Conservation (phyloP, 2,329 filamentous ascomycete genomes). For the Sporothrix euskadiensis region DNA sequence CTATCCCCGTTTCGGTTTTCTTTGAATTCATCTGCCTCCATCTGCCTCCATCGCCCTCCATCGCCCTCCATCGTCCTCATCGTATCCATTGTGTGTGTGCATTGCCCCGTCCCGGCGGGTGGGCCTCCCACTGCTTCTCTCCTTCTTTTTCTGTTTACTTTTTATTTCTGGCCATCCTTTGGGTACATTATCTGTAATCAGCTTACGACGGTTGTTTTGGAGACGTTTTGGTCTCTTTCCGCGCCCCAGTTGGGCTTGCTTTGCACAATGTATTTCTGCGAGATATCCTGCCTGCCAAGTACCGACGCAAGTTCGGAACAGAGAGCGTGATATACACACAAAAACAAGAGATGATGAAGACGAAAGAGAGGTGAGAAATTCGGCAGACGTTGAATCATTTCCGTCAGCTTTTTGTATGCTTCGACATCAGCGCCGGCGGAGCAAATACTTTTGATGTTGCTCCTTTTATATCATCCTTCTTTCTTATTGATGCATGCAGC, state of each 20-base stretch:
- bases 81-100: neutral
- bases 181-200: slow-evolving; percentile 5
- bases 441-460: neutral
- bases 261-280: neutral
- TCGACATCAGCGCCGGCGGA: neutral
- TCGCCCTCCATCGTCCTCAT: neutral
- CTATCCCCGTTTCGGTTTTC: no score
- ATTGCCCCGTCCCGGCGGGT: neutral
- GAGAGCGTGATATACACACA: neutral
- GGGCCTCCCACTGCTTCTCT: neutral
- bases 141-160: neutral
- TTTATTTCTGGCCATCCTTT: neutral
- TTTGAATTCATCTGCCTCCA: no score
- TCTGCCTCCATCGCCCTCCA: neutral
- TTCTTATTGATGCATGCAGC: no score
- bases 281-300: neutral
- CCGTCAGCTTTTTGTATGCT: neutral
- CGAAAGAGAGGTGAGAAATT: neutral
- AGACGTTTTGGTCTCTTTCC: neutral
- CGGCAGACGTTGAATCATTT: neutral
- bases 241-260: neutral
- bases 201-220: neutral
- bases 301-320: neutral
- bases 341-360: neutral
- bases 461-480: no score